Conservation (phyloP, 805 yeast genomes). For the Wickerhamomyces sydowiorum region DNA sequence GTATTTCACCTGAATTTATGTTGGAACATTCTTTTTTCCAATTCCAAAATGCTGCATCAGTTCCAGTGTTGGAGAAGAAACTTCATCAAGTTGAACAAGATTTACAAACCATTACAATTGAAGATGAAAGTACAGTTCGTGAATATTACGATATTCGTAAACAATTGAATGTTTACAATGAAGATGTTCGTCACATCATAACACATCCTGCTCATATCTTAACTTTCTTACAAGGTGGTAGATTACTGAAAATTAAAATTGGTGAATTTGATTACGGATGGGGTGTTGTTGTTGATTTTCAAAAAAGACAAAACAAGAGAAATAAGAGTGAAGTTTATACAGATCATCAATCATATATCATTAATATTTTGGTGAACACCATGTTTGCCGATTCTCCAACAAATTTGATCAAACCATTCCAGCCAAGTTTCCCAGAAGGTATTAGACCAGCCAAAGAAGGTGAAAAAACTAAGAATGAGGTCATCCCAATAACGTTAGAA, state of each 20-base stretch:
- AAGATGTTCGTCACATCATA: slow-evolving; percentile 73
- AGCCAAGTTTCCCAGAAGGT: slow-evolving; percentile 80
- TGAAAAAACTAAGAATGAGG: slow-evolving; percentile 67
- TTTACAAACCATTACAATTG: slow-evolving; percentile 47
- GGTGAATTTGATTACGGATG: slow-evolving; percentile 78
- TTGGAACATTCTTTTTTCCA: slow-evolving; percentile 90
- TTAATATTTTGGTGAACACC: slow-evolving; percentile 73
- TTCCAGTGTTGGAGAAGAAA: slow-evolving; percentile 75
- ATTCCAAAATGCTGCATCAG: slow-evolving; percentile 88
- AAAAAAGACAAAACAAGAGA: slow-evolving; percentile 64
- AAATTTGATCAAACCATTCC: slow-evolving; percentile 69
- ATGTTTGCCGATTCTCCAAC: slow-evolving; percentile 83
- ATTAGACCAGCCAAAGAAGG: slow-evolving; percentile 76
- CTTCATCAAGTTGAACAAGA: slow-evolving; percentile 48
- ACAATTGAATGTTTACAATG: slow-evolving; percentile 64
- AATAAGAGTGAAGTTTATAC: slow-evolving; percentile 51
- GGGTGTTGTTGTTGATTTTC: slow-evolving; percentile 81
- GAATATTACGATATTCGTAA: slow-evolving; percentile 80
- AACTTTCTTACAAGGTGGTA: slow-evolving; percentile 83
- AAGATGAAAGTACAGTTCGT: slow-evolving; percentile 66
- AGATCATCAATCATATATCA: slow-evolving; percentile 88
- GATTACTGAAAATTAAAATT: slow-evolving; percentile 67
- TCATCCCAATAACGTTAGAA: slow-evolving; percentile 78
- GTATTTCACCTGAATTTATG: slow-evolving; percentile 97
- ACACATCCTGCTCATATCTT: slow-evolving; percentile 88